Conservation (phyloP, 768 basidiomycete genomes). For the Holtermanniella nyarrowii region DNA sequence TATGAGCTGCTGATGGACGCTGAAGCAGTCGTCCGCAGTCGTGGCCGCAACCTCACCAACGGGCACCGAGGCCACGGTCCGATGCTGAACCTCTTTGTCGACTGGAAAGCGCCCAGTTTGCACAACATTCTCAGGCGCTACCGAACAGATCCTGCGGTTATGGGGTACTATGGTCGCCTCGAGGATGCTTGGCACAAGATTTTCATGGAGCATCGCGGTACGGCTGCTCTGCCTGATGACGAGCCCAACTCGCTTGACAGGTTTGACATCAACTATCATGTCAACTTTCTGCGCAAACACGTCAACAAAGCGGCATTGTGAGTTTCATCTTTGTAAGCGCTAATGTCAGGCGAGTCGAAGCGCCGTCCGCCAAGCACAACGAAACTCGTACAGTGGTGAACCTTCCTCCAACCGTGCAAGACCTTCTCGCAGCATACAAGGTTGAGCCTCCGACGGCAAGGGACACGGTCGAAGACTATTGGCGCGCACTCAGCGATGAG, state of each 20-base stretch:
- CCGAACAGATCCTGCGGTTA: constrained; percentile 52
- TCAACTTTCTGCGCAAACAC: constrained; percentile 67
- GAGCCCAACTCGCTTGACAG: constrained; percentile 57
- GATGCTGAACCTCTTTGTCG: constrained; percentile 59
- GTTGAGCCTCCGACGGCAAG: background rate
- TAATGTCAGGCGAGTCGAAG: too few relatives aligned
- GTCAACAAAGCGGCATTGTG: constrained; percentile 81
- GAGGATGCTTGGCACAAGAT: constrained; percentile 72
- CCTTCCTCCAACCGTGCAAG: background rate
- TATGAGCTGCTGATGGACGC: constrained; percentile 84
- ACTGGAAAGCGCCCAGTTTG: constrained; percentile 7
- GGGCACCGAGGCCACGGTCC: constrained; percentile 58
- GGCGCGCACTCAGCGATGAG: background rate
- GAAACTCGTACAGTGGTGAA: background rate
- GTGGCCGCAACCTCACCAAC: constrained; percentile 48
- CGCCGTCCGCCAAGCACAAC: too few relatives aligned
- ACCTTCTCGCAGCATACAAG: background rate
- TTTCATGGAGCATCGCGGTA: constrained; percentile 63
- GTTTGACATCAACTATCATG: constrained; percentile 70
- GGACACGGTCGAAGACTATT: background rate
- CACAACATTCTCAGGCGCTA: constrained; percentile 3
- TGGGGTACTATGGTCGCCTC: constrained; percentile 63
- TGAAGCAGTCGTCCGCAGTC: constrained; percentile 66
- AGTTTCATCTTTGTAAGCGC: constrained; percentile 39
- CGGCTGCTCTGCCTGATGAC: constrained; percentile 58